Conservation (phyloP, 169 alveolate genomes). For the Plasmodium ovale region DNA sequence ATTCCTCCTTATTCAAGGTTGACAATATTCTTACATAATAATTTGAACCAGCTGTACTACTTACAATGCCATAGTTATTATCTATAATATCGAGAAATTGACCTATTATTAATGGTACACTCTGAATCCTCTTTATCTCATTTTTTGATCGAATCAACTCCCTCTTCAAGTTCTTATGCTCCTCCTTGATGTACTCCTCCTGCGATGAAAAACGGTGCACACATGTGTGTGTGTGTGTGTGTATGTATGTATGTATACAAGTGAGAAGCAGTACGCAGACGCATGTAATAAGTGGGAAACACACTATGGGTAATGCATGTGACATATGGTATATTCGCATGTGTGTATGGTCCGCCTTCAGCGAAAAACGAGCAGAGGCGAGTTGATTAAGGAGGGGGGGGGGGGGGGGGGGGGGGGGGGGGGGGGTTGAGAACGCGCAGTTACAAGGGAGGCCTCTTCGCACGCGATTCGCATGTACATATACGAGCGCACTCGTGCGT, state of each 20-base stretch:
- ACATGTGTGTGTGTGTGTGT: background rate
- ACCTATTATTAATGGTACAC: conserved; percentile 99
- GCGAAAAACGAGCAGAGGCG: background rate
- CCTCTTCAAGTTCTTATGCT: conserved; percentile 96
- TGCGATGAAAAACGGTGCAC: conserved; percentile 37
- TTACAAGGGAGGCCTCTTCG: no score
- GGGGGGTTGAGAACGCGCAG: no score
- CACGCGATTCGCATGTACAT: no score
- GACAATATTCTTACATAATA: conserved; percentile 98
- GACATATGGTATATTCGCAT: background rate
- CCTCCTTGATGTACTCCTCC: conserved; percentile 98
- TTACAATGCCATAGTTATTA: conserved; percentile 97
- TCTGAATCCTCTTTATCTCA: conserved; percentile 97
- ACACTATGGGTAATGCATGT: background rate
- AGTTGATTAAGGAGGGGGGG: no score
- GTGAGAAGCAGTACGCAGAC: background rate
- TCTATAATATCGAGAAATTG: conserved; percentile 98
- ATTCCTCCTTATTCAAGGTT: conserved; percentile 98
- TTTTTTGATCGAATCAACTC: conserved; percentile 97
- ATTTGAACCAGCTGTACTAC: conserved; percentile 97
- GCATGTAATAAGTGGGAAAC: background rate
- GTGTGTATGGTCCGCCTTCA: background rate
- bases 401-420: no score
- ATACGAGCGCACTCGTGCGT: no score
- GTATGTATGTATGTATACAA: background rate